Evolutionary conservation across 2,329 filamentous ascomycete genomes (phyloP).

Genomic region (Fusarium sp.): DNA sequence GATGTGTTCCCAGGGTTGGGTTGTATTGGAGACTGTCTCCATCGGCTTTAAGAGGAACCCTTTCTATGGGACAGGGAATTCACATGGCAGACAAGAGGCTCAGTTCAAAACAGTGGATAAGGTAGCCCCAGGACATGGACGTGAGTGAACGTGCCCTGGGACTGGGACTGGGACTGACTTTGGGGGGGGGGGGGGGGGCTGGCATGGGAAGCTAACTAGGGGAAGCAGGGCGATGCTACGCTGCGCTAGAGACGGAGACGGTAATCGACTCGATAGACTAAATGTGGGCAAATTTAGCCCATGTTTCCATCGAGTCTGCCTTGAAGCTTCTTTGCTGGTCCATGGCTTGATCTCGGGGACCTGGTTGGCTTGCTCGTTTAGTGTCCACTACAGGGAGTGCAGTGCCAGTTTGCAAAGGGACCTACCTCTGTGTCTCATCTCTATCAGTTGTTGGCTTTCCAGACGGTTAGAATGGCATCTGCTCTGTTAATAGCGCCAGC

Average conservation of each 20-base stretch:
- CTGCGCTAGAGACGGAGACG: slow-evolving; percentile 14
- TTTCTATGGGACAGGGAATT: slow-evolving; percentile 7
- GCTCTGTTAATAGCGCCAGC: slow-evolving; percentile 4
- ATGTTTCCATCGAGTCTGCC: slow-evolving; percentile 27
- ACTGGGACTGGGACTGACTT: not conserved
- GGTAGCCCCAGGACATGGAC: not conserved
- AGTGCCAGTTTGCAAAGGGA: slow-evolving; percentile 16
- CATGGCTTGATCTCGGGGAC: slow-evolving; percentile 14
- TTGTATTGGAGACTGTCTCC: slow-evolving; percentile 11
- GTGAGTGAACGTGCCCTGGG: not conserved
- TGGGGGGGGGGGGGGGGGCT: not conserved
- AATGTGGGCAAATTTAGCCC: slow-evolving; percentile 37
- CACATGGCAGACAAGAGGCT: not conserved
- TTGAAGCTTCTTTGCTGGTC: slow-evolving; percentile 19
- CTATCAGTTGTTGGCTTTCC: slow-evolving; percentile 1
- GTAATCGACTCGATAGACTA: slow-evolving; percentile 26
- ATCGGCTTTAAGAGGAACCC: slow-evolving; percentile 3
- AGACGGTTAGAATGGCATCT: slow-evolving; percentile 14
- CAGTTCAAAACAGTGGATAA: not conserved
- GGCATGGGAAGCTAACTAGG: not conserved
- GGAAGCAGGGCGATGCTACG: slow-evolving; percentile 26
- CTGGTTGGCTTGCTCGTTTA: slow-evolving; percentile 19
- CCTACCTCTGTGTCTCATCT: not conserved
- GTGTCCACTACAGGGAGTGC: not conserved
- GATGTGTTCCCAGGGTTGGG: slow-evolving; percentile 15